Base-by-base conservation (phyloP, 257 asterid genomes). In the Solanum piurae region DNA sequence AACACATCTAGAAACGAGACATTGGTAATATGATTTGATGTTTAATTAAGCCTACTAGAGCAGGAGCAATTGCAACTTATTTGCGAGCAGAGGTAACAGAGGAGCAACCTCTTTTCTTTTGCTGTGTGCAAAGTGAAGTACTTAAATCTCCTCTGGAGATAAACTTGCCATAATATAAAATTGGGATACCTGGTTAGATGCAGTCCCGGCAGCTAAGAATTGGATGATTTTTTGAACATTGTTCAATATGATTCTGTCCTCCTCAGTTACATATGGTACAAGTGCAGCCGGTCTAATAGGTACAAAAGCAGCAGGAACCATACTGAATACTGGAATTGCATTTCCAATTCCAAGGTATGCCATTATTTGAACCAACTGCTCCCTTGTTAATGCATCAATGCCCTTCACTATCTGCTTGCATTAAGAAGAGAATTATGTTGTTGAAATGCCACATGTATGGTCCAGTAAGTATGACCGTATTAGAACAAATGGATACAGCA, bases 311-410 rank as follows among this genome's bases (percentile, higher is more conserved):
- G 99, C 16, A 88, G 99, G 99, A 92, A 97, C 98, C 94, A 97
- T 91, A 88, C 98, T 89, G 87, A 97, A 96, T 87, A 95, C 91
- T 5, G 98, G 98, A 75, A 93, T 83, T 80, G 91, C 91, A 86
- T 94, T 96, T 93, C 94, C 87, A 86, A 97, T 85, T 76, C 99
- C 99, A 85, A 94, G 89, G 66, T 93, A 66, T 31, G 96, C 93
- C 95, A 92, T 89, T 89, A 94, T 90, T 89, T 93, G 98, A 89
- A 95, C 95, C 88, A 97, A 90, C 90, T 96, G 99, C 88, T 97
- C 98, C 93, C 99, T 97, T 38, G 98, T 88, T 79, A 96, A 86
- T 66, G 99, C 99, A 86, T 97, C 99, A 69, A 97, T 96, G n/a
- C 98, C 99, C 94, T 97, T 97, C 89, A 97, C 99, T 83, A 96